Evolutionary conservation across 176 grass and related monocot species (phyloP).

Genomic region (Juncus effusus): DNA sequence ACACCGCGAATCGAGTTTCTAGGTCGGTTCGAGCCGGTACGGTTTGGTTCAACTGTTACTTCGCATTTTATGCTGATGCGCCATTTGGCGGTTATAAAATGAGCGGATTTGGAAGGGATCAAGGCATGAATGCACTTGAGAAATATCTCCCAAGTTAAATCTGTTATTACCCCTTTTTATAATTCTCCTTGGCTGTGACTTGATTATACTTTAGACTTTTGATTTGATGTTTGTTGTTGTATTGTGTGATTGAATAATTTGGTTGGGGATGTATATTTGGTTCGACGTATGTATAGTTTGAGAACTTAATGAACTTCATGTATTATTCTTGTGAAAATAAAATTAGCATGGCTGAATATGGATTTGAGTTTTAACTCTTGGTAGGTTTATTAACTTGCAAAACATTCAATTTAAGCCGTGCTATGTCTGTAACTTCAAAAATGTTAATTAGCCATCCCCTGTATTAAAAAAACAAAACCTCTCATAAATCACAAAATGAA

Average conservation of each 20-base stretch:
- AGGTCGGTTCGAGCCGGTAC: conserved; percentile 65
- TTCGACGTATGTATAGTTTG: conserved; percentile 4
- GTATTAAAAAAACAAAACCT: background rate
- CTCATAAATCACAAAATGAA: background rate
- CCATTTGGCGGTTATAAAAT: conserved; percentile 83
- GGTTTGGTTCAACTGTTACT: conserved; percentile 84
- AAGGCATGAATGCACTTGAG: conserved; percentile 59
- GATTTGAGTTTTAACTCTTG: too few relatives aligned
- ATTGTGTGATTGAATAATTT: background rate
- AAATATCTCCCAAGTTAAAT: conserved; percentile 81
- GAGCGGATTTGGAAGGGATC: conserved; percentile 76
- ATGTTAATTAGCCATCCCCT: background rate
- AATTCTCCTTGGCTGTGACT: conserved; percentile 67
- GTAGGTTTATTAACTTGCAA: too few relatives aligned
- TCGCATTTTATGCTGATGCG: conserved; percentile 65
- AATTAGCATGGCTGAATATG: conserved; percentile 2
- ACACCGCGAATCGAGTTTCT: conserved; percentile 62
- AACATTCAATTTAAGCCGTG: too few relatives aligned
- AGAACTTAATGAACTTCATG: background rate
- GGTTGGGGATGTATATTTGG: background rate
- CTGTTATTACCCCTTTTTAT: conserved; percentile 57
- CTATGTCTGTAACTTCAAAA: background rate
- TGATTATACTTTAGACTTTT: background rate
- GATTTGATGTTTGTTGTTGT: conserved; percentile 5
- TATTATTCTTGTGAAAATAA: conserved; percentile 13